Evolutionary conservation across 305 asterid genomes (phyloP).

Genomic region (Solanum hybrid): DNA sequence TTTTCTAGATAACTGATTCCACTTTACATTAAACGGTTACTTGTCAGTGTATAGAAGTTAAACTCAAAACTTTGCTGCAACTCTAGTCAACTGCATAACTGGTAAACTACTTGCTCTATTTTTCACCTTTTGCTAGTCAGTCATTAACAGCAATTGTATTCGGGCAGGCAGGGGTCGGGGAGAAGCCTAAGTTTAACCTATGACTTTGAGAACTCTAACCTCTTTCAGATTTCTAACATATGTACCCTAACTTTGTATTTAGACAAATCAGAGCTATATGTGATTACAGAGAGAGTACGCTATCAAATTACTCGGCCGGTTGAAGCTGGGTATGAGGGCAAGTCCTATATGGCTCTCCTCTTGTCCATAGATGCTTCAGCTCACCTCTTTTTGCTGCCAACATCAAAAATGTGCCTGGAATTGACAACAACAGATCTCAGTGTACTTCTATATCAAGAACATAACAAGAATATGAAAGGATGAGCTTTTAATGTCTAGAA

Average conservation of each 20-base stretch:
- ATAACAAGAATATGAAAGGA: background rate
- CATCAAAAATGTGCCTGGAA: conserved; percentile 28
- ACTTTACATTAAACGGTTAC: background rate
- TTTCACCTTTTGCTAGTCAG: background rate
- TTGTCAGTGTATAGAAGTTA: background rate
- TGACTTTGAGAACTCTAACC: background rate
- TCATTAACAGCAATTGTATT: background rate
- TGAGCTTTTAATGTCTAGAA: background rate
- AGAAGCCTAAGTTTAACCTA: background rate
- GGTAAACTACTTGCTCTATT: background rate
- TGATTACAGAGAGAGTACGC: background rate
- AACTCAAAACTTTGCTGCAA: background rate
- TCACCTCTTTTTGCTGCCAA: conserved; percentile 36
- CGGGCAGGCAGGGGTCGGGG: background rate
- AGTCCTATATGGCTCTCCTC: conserved; percentile 38
- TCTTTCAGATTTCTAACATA: background rate
- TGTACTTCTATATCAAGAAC: background rate
- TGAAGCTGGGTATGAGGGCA: conserved; percentile 35
- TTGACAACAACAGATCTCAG: background rate
- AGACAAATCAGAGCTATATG: conserved; percentile 4
- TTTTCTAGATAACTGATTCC: background rate
- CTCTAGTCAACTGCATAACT: background rate
- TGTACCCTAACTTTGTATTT: conserved; percentile 1
- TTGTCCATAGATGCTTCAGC: conserved; percentile 30
- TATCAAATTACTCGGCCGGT: conserved; percentile 11